A percentile compares a stretch with the other conserved stretches of the same genome.
Conservation (phyloP, 345 rosid genomes). For the Camelina sativa region DNA sequence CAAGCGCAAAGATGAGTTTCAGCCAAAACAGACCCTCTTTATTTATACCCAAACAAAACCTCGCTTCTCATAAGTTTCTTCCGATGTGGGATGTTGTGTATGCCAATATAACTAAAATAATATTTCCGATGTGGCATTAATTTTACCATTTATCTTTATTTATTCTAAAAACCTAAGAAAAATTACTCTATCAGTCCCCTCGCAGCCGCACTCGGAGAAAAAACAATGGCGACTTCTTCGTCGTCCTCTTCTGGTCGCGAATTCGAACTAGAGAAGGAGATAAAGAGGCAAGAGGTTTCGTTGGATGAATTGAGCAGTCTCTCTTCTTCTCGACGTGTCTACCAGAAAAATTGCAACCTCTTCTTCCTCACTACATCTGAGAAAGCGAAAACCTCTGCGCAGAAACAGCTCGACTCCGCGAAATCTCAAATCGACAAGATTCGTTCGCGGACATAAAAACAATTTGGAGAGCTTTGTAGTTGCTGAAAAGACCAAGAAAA, state of each 20-base stretch:
- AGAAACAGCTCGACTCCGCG: constrained; percentile 25
- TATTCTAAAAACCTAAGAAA: constrained; percentile 1
- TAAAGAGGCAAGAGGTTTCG: constrained; percentile 38
- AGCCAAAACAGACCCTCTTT: fast-evolving
- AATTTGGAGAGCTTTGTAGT: background rate
- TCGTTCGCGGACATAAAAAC: constrained; percentile 7
- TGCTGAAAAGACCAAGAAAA: background rate
- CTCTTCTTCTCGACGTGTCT: constrained; percentile 42
- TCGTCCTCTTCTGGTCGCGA: constrained; percentile 16
- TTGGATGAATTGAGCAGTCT: constrained; percentile 38
- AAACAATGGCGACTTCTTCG: constrained; percentile 32
- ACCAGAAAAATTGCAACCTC: constrained; percentile 37
- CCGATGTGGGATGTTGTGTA: constrained; percentile 10
- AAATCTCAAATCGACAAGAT: constrained; percentile 39
- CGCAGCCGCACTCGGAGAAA: constrained; percentile 3
- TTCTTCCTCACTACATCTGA: constrained; percentile 36
- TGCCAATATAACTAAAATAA: too few relatives aligned
- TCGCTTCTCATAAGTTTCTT: background rate
- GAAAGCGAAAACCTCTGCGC: constrained; percentile 30
- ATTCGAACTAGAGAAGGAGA: constrained; percentile 36
- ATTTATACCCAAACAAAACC: background rate
- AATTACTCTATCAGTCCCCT: background rate
- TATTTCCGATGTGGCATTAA: background rate
- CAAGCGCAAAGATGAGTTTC: constrained; percentile 27
- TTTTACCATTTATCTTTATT: background rate